Evolutionary conservation across 2,329 filamentous ascomycete species (phyloP).

Genomic region (Alternaria angustiovoidea): DNA sequence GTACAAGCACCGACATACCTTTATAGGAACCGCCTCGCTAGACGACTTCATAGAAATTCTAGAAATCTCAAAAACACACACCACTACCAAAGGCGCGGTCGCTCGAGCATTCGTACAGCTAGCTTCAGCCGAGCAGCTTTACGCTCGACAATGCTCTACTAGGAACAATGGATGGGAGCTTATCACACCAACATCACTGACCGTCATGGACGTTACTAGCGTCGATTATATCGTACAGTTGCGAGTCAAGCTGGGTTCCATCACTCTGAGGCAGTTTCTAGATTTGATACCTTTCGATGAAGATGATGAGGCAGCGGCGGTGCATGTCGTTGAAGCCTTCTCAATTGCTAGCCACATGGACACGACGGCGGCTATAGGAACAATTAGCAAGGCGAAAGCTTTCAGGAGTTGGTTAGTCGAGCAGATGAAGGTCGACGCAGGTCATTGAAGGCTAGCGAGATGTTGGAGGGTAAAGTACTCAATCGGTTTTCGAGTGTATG

Average conservation of each 20-base stretch:
- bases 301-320: slow-evolving; percentile 10
- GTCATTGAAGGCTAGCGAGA: background rate
- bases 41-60: slow-evolving; percentile 35
- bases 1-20: slow-evolving; percentile 43
- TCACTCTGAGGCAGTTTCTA: slow-evolving; percentile 35
- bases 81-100: slow-evolving; percentile 20
- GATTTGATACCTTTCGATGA: slow-evolving; percentile 29
- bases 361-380: slow-evolving; percentile 7
- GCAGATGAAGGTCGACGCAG: slow-evolving; percentile 3
- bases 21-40: slow-evolving; percentile 41
- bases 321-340: slow-evolving; percentile 34
- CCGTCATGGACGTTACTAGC: slow-evolving; percentile 18
- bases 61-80: slow-evolving; percentile 18
- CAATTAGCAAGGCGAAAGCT: slow-evolving; percentile 25
- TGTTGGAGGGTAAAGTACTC: background rate
- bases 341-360: slow-evolving; percentile 34
- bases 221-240: slow-evolving; percentile 31
- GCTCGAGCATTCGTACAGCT: slow-evolving; percentile 32
- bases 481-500: background rate
- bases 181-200: slow-evolving; percentile 27
- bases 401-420: slow-evolving; percentile 31
- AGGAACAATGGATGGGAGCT: slow-evolving; percentile 32
- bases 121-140: slow-evolving; percentile 32
- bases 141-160: slow-evolving; percentile 29
- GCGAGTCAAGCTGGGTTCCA: slow-evolving; percentile 33